A percentile compares a stretch with the other conserved stretches of the same genome.
Evolutionary conservation across 2,329 filamentous ascomycete genomes (phyloP).

Genomic region (Botrytis squamosa): DNA sequence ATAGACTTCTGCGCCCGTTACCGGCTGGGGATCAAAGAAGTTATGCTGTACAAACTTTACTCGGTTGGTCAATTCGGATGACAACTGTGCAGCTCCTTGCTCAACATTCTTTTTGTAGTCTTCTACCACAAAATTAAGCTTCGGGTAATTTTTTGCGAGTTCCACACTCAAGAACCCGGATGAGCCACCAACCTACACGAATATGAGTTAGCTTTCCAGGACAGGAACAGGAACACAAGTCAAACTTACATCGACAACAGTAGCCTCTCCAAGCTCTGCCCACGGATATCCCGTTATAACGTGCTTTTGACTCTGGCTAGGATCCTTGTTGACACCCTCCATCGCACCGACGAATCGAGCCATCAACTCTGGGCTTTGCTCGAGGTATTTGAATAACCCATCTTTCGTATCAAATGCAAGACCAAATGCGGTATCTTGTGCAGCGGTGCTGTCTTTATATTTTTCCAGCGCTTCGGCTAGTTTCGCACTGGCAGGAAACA

Average conservation of each 20-base stretch:
- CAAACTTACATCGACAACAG: conserved; percentile 32
- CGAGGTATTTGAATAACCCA: conserved; percentile 7
- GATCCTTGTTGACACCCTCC: conserved; percentile 17
- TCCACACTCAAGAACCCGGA: conserved; percentile 31
- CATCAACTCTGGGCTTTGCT: not conserved
- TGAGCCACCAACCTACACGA: conserved; percentile 33
- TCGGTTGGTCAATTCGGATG: conserved; percentile 34
- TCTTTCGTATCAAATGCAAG: conserved; percentile 12
- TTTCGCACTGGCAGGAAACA: conserved; percentile 16
- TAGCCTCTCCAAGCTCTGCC: conserved; percentile 31
- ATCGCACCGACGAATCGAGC: conserved; percentile 15
- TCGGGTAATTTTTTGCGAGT: conserved; percentile 29
- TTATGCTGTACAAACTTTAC: conserved; percentile 5
- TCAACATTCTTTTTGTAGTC: conserved; percentile 19
- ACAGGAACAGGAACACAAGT: not conserved
- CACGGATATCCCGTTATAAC: conserved; percentile 28
- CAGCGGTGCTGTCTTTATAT: conserved; percentile 1
- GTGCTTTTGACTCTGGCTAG: conserved; percentile 10
- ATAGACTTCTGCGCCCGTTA: conserved; percentile 40
- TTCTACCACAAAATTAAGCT: conserved; percentile 31
- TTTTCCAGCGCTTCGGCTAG: conserved; percentile 2
- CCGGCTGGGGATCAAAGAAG: conserved; percentile 35
- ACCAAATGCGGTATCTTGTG: conserved; percentile 4
- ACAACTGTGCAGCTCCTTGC: conserved; percentile 40
- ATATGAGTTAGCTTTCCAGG: not conserved